These are phyloP conservation scores for Gossypium trilobum DNA, from an alignment of 441 rosid genomes.

Conservation along the genomic window DNA sequence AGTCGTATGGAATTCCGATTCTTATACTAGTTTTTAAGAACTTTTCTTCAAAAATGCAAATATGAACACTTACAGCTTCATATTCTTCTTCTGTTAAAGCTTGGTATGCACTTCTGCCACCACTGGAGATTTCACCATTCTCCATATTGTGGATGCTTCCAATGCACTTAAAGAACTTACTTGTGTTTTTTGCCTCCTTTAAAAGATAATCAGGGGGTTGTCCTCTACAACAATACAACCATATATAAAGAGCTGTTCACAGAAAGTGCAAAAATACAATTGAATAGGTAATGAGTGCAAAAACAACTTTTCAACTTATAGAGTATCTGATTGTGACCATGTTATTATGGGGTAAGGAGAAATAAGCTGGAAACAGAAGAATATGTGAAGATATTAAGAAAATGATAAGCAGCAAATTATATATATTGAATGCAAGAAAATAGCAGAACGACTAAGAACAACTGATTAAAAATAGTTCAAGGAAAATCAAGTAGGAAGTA, in stretches of 20 bases:
- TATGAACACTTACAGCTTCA: constrained; percentile 71
- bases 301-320: background rate
- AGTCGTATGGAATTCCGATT: background rate
- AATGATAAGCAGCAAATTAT: background rate
- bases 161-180: constrained; percentile 83
- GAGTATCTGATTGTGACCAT: background rate
- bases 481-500: background rate
- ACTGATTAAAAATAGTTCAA: constrained; percentile 5
- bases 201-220: constrained; percentile 96
- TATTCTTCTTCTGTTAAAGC: constrained; percentile 76
- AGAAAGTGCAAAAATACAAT: constrained; percentile 9
- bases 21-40: background rate
- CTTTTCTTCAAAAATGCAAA: constrained; percentile 9
- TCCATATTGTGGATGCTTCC: constrained; percentile 67
- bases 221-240: constrained; percentile 49
- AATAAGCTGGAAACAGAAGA: background rate
- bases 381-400: background rate
- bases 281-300: background rate
- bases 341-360: background rate
- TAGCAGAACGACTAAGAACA: background rate
- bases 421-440: background rate
- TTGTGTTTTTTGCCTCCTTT: constrained; percentile 83
- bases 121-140: constrained; percentile 44
- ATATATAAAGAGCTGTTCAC: constrained; percentile 17
- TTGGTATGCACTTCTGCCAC: constrained; percentile 64